Evolutionary conservation across 495 filamentous ascomycete genomes (phyloP).

Genomic region (Gamarada debralockiae): DNA sequence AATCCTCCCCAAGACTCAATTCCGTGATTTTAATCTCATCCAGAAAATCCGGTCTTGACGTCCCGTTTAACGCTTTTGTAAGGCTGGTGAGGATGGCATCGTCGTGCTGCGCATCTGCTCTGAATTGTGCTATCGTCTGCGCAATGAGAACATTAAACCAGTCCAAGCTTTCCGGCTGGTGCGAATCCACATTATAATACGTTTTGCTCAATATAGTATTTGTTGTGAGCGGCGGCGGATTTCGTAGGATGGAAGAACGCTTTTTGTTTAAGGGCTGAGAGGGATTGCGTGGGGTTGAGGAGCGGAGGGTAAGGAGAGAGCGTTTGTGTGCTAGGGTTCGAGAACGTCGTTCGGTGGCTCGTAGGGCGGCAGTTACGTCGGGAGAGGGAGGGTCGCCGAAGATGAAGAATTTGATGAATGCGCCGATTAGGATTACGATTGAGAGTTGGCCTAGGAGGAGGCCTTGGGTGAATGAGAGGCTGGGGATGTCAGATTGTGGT

Average conservation of each 20-base stretch:
- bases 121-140: constrained; percentile 93
- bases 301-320: constrained; percentile 56
- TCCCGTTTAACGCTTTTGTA: constrained; percentile 80
- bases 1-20: constrained; percentile 90
- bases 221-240: constrained; percentile 65
- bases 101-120: constrained; percentile 83
- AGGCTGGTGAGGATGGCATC: constrained; percentile 93
- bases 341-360: constrained; percentile 63
- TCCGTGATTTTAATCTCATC: constrained; percentile 93
- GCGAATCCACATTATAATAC: constrained; percentile 93
- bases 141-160: constrained; percentile 99
- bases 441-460: constrained; percentile 92
- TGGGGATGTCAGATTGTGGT: constrained; percentile 31
- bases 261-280: constrained; percentile 57
- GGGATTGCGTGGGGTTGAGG: constrained; percentile 24
- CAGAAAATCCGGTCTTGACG: constrained; percentile 82
- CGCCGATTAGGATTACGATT: constrained; percentile 81
- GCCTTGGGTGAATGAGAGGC: constrained; percentile 87
- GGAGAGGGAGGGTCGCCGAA: constrained; percentile 89
- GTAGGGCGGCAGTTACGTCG: constrained; percentile 63
- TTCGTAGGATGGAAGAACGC: constrained; percentile 68
- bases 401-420: constrained; percentile 99
- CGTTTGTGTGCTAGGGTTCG: constrained; percentile 63
- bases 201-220: constrained; percentile 93
- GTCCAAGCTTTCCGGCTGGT: constrained; percentile 97